Evolutionary conservation across 1,284 basidiomycete genomes (phyloP).

Genomic region (Porogramme epimiltina): DNA sequence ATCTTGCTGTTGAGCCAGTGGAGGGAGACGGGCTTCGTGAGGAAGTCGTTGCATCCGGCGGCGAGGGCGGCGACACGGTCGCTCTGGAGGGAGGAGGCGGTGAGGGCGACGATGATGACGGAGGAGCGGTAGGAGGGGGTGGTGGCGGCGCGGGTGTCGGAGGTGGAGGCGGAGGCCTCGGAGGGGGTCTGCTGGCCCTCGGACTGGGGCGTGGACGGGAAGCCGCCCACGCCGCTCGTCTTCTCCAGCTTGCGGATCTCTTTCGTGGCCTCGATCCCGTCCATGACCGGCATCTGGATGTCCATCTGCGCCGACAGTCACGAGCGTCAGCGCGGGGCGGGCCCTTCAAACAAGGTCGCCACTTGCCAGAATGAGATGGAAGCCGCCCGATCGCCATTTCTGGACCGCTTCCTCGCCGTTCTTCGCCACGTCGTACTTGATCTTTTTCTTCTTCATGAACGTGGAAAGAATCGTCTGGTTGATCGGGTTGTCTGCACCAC

Average conservation of each 20-base stretch:
- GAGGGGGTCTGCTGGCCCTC: constrained; percentile 59
- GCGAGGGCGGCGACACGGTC: constrained; percentile 96
- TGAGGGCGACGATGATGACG: constrained; percentile 98
- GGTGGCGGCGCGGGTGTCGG: constrained; percentile 39
- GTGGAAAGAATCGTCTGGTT: constrained; percentile 96
- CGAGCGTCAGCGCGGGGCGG: constrained; percentile 1
- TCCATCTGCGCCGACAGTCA: constrained; percentile 77
- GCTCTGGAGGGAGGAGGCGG: constrained; percentile 89
- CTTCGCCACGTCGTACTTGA: constrained; percentile 93
- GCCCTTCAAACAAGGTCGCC: constrained; percentile 1
- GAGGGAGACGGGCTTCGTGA: constrained; percentile 96
- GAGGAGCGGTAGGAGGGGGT: constrained; percentile 75
- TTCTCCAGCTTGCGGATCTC: constrained; percentile 91
- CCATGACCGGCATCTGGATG: constrained; percentile 99
- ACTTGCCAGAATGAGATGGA: constrained; percentile 93
- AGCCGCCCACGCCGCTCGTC: constrained; percentile 66
- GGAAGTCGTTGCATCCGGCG: constrained; percentile 98
- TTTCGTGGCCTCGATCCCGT: constrained; percentile 96
- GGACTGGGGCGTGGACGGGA: constrained; percentile 65
- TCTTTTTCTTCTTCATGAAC: constrained; percentile 96
- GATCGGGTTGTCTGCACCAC: constrained; percentile 88
- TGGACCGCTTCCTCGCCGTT: constrained; percentile 96
- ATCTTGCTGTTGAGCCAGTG: constrained; percentile 98
- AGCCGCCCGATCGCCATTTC: constrained; percentile 93
- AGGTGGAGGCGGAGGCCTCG: constrained; percentile 42